A percentile compares a stretch with the other conserved stretches of the same genome.
These are phyloP conservation scores for Mycena metata DNA, from an alignment of 768 basidiomycete species.

Conservation along the genomic window DNA sequence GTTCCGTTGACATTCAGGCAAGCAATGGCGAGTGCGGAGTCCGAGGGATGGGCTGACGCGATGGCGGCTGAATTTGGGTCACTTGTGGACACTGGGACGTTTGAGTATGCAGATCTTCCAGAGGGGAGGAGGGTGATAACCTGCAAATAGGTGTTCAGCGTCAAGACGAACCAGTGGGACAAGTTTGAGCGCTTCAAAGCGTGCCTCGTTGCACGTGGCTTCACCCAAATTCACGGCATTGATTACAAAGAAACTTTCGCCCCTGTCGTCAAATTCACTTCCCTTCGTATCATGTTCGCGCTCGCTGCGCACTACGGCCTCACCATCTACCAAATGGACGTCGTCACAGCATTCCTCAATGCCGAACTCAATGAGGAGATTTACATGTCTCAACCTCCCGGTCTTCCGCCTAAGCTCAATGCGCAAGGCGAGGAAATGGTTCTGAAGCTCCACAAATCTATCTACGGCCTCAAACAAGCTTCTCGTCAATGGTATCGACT, in stretches of 20 bases:
- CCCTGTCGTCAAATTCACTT: neutral
- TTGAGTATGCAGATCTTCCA: slow-evolving; percentile 3
- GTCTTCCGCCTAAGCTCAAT: slow-evolving; percentile 13
- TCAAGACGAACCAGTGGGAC: neutral
- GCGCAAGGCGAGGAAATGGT: slow-evolving; percentile 10
- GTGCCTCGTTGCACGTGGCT: neutral
- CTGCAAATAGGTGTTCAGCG: slow-evolving; percentile 13
- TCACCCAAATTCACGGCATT: neutral
- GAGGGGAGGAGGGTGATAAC: slow-evolving; percentile 14
- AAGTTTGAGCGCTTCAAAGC: slow-evolving; percentile 11
- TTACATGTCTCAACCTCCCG: slow-evolving; percentile 16
- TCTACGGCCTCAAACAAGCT: slow-evolving; percentile 22
- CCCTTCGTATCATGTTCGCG: slow-evolving; percentile 10
- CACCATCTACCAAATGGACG: slow-evolving; percentile 12
- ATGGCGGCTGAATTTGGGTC: slow-evolving; percentile 13
- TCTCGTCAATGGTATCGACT: slow-evolving; percentile 7
- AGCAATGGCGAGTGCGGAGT: slow-evolving; percentile 12
- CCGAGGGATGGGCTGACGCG: slow-evolving; percentile 4
- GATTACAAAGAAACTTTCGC: slow-evolving; percentile 5
- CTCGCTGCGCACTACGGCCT: neutral
- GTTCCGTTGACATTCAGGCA: slow-evolving; percentile 12
- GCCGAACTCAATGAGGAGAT: slow-evolving; percentile 17
- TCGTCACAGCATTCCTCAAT: slow-evolving; percentile 19
- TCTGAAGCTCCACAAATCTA: slow-evolving; percentile 4
- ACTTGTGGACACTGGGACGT: slow-evolving; percentile 2